Evolutionary conservation across 805 yeast species (phyloP).

Genomic region (Isabelozyma pseudorhagii): DNA sequence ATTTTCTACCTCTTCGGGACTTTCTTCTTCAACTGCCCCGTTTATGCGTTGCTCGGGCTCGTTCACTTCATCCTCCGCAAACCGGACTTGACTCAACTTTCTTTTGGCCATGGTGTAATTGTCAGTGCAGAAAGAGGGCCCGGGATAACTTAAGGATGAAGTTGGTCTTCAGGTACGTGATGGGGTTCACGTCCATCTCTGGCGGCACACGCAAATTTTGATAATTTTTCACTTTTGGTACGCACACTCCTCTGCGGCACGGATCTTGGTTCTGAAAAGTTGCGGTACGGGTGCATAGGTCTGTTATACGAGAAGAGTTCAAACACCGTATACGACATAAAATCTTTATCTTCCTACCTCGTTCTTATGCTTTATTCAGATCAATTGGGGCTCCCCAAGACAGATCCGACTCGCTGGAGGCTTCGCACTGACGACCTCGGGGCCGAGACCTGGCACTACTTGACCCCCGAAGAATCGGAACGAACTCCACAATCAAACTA

Average conservation of each 20-base stretch:
- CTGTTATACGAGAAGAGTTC: too few species aligned
- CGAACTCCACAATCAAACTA: constrained; percentile 50
- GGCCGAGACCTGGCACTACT: constrained; percentile 76
- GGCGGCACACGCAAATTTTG: neutral
- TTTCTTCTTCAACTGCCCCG: constrained; percentile 20
- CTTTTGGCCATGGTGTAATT: constrained; percentile 21
- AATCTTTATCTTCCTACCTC: too few species aligned
- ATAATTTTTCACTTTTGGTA: neutral
- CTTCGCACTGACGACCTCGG: constrained; percentile 69
- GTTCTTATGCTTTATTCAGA: constrained; percentile 57
- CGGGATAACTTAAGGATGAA: neutral
- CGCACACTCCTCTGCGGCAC: too few species aligned
- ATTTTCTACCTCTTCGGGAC: constrained; percentile 20
- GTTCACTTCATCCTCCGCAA: constrained; percentile 5
- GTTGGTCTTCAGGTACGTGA: neutral
- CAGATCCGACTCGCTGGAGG: constrained; percentile 77
- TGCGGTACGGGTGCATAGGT: too few species aligned
- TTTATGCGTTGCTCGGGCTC: constrained; percentile 2
- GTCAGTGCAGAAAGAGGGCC: neutral
- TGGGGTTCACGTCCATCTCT: neutral
- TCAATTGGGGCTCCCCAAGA: constrained; percentile 56
- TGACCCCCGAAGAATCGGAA: constrained; percentile 33
- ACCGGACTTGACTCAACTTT: constrained; percentile 12
- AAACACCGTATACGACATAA: too few species aligned
- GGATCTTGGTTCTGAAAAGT: too few species aligned